phyloP scores from a whole-genome alignment of 2,329 filamentous ascomycete genomes.

The Diaporthe citriasiana region DNA sequence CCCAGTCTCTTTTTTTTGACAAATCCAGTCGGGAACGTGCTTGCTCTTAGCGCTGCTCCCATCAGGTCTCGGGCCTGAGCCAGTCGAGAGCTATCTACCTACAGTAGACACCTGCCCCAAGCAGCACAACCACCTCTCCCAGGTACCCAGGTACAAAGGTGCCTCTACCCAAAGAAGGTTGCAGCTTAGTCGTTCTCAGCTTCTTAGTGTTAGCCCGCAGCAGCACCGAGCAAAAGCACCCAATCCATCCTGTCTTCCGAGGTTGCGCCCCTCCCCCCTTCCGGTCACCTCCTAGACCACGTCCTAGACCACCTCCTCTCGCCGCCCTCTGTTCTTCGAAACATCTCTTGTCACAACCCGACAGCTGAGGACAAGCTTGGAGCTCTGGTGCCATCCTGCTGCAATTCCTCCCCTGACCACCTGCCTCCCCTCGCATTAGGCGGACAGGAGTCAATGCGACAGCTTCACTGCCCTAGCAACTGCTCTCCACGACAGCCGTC shows the following conservation, averaged over 20 bases:
- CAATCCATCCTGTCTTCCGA: constrained; percentile 35
- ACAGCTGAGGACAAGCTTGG: constrained; percentile 51
- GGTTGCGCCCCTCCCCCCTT: constrained; percentile 28
- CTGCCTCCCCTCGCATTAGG: constrained; percentile 42
- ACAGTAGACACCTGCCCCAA: neutral
- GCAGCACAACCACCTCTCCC: neutral
- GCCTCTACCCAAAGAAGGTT: constrained; percentile 12
- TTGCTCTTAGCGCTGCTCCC: constrained; percentile 19
- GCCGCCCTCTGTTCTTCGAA: constrained; percentile 53
- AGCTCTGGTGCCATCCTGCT: constrained; percentile 49
- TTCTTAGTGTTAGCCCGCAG: constrained; percentile 32
- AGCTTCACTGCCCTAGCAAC: constrained; percentile 43
- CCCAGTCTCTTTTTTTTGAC: constrained; percentile 1
- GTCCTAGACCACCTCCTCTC: constrained; percentile 41
- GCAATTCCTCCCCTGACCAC: constrained; percentile 23
- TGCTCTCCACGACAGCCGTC: constrained; percentile 33
- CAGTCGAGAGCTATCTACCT: constrained; percentile 23
- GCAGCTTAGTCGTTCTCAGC: constrained; percentile 24
- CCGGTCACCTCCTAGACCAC: constrained; percentile 41
- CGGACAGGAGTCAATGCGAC: constrained; percentile 46
- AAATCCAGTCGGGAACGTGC: constrained; percentile 30
- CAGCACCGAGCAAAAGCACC: constrained; percentile 33
- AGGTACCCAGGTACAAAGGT: constrained; percentile 6
- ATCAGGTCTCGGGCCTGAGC: constrained; percentile 24
- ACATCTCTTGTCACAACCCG: constrained; percentile 61